Evolutionary conservation across 768 basidiomycete species (phyloP).

Genomic region (Suillus spraguei): DNA sequence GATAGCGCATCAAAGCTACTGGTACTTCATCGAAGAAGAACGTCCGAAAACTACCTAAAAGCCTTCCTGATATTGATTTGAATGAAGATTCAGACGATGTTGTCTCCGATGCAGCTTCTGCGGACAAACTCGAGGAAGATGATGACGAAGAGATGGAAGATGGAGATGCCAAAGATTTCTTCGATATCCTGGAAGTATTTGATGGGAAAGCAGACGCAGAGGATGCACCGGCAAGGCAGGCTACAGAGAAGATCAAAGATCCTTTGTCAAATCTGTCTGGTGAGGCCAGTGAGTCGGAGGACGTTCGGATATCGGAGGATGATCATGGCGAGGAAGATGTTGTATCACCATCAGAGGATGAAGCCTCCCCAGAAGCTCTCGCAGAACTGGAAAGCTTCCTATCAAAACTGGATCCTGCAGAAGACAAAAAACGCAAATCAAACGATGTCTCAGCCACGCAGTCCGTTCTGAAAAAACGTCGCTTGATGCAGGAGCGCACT

Average conservation of each 20-base stretch:
- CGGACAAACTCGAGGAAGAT: constrained; percentile 32
- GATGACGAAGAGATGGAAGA: constrained; percentile 49
- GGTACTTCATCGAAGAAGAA: constrained; percentile 23
- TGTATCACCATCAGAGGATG: constrained; percentile 48
- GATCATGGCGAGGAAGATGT: constrained; percentile 41
- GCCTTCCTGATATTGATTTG: constrained; percentile 61
- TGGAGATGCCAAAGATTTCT: constrained; percentile 53
- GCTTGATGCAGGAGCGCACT: constrained; percentile 66
- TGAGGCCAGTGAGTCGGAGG: constrained; percentile 33
- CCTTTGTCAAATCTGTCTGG: constrained; percentile 8
- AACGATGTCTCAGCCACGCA: constrained; percentile 21
- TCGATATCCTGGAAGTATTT: constrained; percentile 66
- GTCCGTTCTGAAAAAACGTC: constrained; percentile 50
- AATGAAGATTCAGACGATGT: constrained; percentile 54
- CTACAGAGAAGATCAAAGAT: background rate
- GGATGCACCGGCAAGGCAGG: background rate
- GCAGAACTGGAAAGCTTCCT: constrained; percentile 75
- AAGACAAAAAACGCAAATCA: constrained; percentile 59
- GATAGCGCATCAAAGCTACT: constrained; percentile 29
- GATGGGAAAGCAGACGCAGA: constrained; percentile 57
- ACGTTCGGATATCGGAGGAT: constrained; percentile 37
- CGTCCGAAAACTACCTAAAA: constrained; percentile 26
- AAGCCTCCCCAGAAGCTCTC: constrained; percentile 58
- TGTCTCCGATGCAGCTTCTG: constrained; percentile 22
- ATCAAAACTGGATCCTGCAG: constrained; percentile 56